Evolutionary conservation across 768 basidiomycete genomes (phyloP), one percentile per base, ranked within the genome.

Genomic region (Collybia sordida): DNA sequence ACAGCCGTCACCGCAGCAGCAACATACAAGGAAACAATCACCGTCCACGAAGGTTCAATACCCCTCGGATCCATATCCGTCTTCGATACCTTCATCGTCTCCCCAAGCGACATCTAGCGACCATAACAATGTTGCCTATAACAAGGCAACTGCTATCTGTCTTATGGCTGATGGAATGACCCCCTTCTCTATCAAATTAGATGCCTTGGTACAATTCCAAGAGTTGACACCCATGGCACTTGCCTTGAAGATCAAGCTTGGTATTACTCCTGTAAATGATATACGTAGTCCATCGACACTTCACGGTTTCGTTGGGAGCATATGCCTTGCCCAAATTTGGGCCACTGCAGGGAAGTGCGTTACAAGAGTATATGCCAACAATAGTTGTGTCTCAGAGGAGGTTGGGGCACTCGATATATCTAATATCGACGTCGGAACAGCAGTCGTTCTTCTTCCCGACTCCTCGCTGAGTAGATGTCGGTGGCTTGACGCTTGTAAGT

Each of bases 131-230:
- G 31, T 11, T 14, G 9, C 31, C 31, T 31, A 31, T 31, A 63
- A 62, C 57, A 64, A 68, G 58, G 60, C 72, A 63, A 64, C 66
- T 53, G 69, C 68, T 40, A 63, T 88, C 49, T 76, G 73, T 35
- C 71, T 90, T 15, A 76, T 75, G 60, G 82, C 87, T 19, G 83
- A 86, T 56, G 85, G 86, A 51, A 86, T 88, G 82, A 67, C 75
- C n/a, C 74, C 82, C 15, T 75, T 83, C 47, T 68, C 73, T 24
- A 71, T 88, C 63, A 79, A 83, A 52, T 70, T 86, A 49, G 85
- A 85, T 62, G 70, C 75, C 18, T 65, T 85, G 40, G 54, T 70
- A 40, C 71, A 75, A 40, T 66, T 75, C 18, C 52, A 72, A 47
- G 63, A 71, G 49, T 64, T 64, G 34, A 60, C 72, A 42, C 59